Evolutionary conservation across 768 basidiomycete genomes (phyloP), one percentile per base, ranked within the genome.

Genomic region (Lactarius sp.): DNA sequence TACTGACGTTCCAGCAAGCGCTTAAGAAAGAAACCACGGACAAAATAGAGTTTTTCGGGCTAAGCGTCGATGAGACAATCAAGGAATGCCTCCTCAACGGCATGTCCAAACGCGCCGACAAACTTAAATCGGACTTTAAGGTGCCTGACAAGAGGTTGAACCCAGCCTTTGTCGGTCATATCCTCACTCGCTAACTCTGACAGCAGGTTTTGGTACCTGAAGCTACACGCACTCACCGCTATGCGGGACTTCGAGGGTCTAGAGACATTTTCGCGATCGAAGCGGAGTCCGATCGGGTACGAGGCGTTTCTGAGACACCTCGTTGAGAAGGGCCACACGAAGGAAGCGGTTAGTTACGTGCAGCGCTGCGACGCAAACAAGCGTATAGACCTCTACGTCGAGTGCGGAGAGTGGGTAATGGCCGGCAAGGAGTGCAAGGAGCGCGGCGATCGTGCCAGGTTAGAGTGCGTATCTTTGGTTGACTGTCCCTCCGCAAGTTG

Each of bases 281-380:
- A 85, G 75, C 83, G 92, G 68, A 93, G 90, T 73, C 95, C 96
- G 4, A 98, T 98, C 62, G 96, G 97, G 1, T 98, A 96, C 71
- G 95, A 98, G 71, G 82, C 88, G 0, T 94, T 94, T 72, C 93
- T 94, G 31, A 84, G 80, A 42, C 85, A 91, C 68, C 80, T 97
- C 42, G 82, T 91, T 34, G 80, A 84, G 55, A 83, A 85, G 44
- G 92, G 91, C 0, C 85, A 88, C 72, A 70, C 74, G 33, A 90
- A 84, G 70, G 90, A 96, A 71, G 97, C 92, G 3, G 77, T 84
- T 0, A 61, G 77, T 4, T 98, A 88, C 71, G 90, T 98, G 22
- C 74, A 86, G 2, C 85, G 86, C 34, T 98, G 96, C 70, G 97
- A 98, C 72, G 80, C 85, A 0, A 86, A 85, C 31, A 86, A 85